These are phyloP conservation scores for Calocera viscosa DNA, from an alignment of 768 basidiomycete genomes.

Conservation along the genomic window DNA sequence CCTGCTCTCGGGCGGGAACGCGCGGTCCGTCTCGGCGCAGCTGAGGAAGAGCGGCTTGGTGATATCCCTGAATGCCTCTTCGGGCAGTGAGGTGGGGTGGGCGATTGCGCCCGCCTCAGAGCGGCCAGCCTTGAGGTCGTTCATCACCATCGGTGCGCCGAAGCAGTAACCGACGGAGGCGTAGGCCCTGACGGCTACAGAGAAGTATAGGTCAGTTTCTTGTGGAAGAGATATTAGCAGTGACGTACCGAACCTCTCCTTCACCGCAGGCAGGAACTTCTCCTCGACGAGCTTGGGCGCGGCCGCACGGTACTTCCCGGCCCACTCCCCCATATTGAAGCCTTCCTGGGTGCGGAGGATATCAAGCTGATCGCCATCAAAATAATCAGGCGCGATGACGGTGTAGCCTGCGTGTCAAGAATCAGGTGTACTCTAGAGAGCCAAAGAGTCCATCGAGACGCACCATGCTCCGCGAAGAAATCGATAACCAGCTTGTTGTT, in stretches of 20 bases:
- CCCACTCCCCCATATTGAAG: slow-evolving; percentile 36
- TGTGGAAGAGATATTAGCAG: background rate
- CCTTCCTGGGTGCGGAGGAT: slow-evolving; percentile 29
- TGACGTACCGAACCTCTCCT: slow-evolving; percentile 35
- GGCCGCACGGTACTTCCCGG: slow-evolving; percentile 25
- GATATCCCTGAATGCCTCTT: slow-evolving; percentile 18
- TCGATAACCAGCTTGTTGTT: slow-evolving; percentile 53
- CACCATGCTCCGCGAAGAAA: slow-evolving; percentile 52
- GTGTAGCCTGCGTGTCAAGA: slow-evolving; percentile 34
- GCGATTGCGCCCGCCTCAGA: slow-evolving; percentile 17
- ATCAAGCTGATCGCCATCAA: slow-evolving; percentile 46
- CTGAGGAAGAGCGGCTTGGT: slow-evolving; percentile 20
- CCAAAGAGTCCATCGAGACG: background rate
- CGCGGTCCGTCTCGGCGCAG: slow-evolving; percentile 12
- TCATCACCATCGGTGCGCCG: slow-evolving; percentile 21
- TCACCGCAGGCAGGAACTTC: slow-evolving; percentile 42
- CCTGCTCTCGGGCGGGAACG: slow-evolving; percentile 1
- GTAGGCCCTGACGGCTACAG: slow-evolving; percentile 14
- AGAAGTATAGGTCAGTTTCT: background rate
- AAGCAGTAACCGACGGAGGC: slow-evolving; percentile 21
- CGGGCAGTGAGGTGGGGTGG: slow-evolving; percentile 20
- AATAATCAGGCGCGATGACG: slow-evolving; percentile 51
- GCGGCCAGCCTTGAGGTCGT: slow-evolving; percentile 13
- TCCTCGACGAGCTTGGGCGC: slow-evolving; percentile 33
- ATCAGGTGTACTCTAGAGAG: background rate